phyloP scores from a whole-genome alignment of 1,139 yeast species.

The Kodamaea suecica region DNA sequence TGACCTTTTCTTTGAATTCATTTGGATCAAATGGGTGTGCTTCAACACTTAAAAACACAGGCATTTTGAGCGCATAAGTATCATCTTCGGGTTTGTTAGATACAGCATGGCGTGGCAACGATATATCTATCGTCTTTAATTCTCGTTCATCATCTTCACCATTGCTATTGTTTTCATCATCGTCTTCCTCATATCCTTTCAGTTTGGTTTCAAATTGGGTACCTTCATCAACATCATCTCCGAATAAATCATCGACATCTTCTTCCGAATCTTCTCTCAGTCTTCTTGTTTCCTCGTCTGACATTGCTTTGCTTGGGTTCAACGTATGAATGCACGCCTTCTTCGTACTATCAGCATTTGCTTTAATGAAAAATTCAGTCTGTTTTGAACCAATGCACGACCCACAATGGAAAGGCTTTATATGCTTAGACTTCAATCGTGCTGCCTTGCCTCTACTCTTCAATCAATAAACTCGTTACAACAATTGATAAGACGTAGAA shows the following conservation, averaged over 20 bases:
- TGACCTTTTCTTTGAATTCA: conserved; percentile 56
- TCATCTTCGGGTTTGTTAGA: conserved; percentile 41
- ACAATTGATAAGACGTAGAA: neutral
- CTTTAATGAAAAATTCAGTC: too few species aligned
- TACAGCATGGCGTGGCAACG: conserved; percentile 72
- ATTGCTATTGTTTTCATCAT: too few species aligned
- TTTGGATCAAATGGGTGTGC: conserved; percentile 85
- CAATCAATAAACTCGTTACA: too few species aligned
- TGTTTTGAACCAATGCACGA: too few species aligned
- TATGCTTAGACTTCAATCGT: too few species aligned
- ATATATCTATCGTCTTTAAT: conserved; percentile 53
- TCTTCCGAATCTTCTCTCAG: conserved; percentile 25
- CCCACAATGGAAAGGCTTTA: too few species aligned
- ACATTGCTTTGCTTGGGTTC: conserved; percentile 11
- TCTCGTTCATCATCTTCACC: conserved; percentile 28
- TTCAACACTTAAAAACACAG: conserved; percentile 77
- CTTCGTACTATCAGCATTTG: too few species aligned
- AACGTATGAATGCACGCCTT: too few species aligned
- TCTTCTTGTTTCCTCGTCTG: conserved; percentile 17
- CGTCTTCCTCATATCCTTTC: too few species aligned
- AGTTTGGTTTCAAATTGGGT: neutral
- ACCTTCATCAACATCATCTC: conserved; percentile 24
- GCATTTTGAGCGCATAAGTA: conserved; percentile 64
- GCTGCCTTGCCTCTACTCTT: too few species aligned
- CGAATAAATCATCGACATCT: conserved; percentile 43